These are phyloP conservation scores for Bruguiera gymnorhiza DNA, from an alignment of 345 rosid genomes.

Conservation along the genomic window DNA sequence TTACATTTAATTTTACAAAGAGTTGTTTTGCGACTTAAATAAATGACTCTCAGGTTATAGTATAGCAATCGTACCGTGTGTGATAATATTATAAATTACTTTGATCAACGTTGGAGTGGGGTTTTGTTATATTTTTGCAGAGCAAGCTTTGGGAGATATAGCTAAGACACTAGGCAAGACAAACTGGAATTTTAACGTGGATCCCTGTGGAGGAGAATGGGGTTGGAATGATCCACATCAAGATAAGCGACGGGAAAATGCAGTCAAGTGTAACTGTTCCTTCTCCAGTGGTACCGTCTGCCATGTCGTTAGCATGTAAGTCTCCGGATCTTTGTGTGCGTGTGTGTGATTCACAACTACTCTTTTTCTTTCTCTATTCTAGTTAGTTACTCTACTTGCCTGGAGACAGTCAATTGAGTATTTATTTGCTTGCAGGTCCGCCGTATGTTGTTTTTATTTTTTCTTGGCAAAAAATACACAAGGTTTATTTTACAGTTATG, in stretches of 20 bases:
- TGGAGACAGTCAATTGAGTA: too few species aligned
- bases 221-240: conserved; percentile 10
- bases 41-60: too few species aligned
- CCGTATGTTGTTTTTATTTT: too few species aligned
- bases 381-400: not conserved
- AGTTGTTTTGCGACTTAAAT: too few species aligned
- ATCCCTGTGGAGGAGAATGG: not conserved
- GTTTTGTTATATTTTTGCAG: not conserved
- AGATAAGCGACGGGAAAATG: not conserved
- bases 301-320: conserved; percentile 23
- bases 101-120: not conserved
- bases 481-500: too few species aligned
- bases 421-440: too few species aligned
- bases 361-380: not conserved
- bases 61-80: not conserved
- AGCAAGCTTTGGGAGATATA: conserved; percentile 14
- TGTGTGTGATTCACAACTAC: too few species aligned
- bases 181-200: conserved; percentile 22
- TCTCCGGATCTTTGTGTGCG: not conserved
- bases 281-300: conserved; percentile 14
- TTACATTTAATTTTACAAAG: too few species aligned
- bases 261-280: conserved; percentile 12
- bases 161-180: conserved; percentile 17
- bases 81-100: not conserved
- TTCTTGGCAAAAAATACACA: too few species aligned